Base-by-base conservation (phyloP, 2,329 filamentous ascomycete genomes). In the Ophiostoma sp. region DNA sequence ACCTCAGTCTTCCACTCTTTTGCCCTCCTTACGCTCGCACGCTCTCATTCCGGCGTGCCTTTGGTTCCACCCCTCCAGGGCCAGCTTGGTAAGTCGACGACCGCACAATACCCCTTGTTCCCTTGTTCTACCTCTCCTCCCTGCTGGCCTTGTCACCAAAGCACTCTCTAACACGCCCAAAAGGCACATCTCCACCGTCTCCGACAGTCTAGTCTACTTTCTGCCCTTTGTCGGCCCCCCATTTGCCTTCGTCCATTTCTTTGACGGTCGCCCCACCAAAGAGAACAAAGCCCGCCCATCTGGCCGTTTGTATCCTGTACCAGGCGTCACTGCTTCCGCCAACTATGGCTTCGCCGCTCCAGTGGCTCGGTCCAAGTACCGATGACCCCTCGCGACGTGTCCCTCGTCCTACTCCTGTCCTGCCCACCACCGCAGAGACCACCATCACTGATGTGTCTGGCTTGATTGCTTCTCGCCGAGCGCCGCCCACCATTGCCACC, bases 361-460 rank as follows among this genome's bases (percentile, higher is more conserved):
- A 67, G 55, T 71, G 69, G 71, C 65, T 71, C 52, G 69, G 70
- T 58, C 62, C 71, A 70, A 66, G 72, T 73, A 72, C 69, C 67
- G 68, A 68, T 52, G 68, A 72, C 70, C 63, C 67, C 52, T 67
- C 69, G n/a, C 58, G 47, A 69, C 68, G 65, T 66, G 66, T 49
- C 11, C 68, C 55, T 12, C 66, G 8, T 16, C 49, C 70, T 5
- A 16, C 62, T 64, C 65, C 64, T 60, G 55, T 42, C 16, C 60
- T 44, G 60, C 60, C 70, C 16, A 66, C 68, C 12, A 52, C 66
- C 18, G 5, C n/a, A 8, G 41, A 44, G 60, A 18, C 64, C 55
- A 38, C 67, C 18, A 40, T 42, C 3, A 41, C 60, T 27, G 40
- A 4, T 12, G n/a, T 63, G 16, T 63, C 60, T 42, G 60, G 60